Evolutionary conservation across 805 yeast species (phyloP).

Genomic region (Saccharomyces eubayanus): DNA sequence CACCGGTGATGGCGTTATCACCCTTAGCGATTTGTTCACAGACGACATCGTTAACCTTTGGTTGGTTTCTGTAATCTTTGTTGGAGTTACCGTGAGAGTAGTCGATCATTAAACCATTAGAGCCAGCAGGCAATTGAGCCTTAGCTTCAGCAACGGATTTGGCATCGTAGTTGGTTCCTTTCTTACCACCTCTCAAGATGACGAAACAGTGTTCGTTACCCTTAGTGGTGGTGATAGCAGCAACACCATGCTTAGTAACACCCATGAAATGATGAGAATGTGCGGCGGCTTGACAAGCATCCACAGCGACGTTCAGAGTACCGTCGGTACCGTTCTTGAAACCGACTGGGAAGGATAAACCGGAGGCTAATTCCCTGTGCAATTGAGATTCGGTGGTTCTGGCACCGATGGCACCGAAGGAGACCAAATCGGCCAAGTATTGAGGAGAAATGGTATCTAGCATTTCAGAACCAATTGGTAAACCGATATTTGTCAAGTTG

Average conservation of each 20-base stretch:
- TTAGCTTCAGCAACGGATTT: conserved; percentile 70
- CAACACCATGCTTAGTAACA: conserved; percentile 94
- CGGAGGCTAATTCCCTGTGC: conserved; percentile 95
- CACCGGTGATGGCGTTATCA: conserved; percentile 74
- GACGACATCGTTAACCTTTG: conserved; percentile 76
- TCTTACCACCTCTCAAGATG: conserved; percentile 91
- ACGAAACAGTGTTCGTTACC: conserved; percentile 94
- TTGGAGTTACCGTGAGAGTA: conserved; percentile 96
- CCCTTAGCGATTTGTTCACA: conserved; percentile 78
- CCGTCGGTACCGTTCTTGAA: conserved; percentile 99
- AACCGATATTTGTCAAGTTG: conserved; percentile 65
- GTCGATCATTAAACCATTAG: conserved; percentile 75
- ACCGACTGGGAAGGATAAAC: conserved; percentile 96
- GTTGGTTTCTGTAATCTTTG: conserved; percentile 92
- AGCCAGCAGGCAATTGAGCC: conserved; percentile 41
- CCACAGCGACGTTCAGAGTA: conserved; percentile 82
- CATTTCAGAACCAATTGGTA: conserved; percentile 97
- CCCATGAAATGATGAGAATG: conserved; percentile 93
- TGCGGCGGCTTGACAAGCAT: conserved; percentile 87
- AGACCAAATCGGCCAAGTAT: conserved; percentile 79
- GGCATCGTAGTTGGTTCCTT: conserved; percentile 87
- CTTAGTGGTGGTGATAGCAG: conserved; percentile 91
- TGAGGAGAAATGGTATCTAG: conserved; percentile 97
- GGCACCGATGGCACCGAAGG: conserved; percentile 98
- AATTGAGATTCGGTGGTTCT: conserved; percentile 97